Conservation (phyloP, 345 rosid species). For the Eucalyptus tenuipes region DNA sequence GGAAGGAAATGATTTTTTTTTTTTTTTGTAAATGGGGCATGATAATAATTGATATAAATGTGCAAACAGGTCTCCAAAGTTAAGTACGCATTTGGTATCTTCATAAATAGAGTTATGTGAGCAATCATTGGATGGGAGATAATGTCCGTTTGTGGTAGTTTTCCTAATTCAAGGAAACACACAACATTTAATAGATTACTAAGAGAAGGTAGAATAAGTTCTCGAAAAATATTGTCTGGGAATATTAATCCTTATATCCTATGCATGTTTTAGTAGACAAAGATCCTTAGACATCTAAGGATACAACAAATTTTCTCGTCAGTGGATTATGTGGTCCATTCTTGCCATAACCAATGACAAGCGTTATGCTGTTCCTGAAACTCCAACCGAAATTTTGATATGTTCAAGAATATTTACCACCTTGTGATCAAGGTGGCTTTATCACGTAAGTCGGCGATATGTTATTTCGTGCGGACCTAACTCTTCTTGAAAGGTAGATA, state of each 20-base stretch:
- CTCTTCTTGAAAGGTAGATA: background rate
- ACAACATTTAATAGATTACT: background rate
- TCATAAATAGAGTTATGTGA: background rate
- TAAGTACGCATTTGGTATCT: background rate
- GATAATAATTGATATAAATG: background rate
- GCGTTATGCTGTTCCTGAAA: background rate
- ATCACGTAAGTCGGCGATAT: background rate
- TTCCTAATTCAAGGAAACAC: background rate
- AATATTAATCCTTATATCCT: background rate
- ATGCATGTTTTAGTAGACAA: background rate
- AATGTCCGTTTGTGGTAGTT: background rate
- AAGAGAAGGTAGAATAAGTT: background rate
- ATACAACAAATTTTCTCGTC: background rate
- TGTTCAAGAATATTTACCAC: background rate
- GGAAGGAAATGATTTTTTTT: background rate
- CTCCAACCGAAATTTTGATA: background rate
- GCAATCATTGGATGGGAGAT: background rate
- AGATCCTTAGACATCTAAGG: background rate
- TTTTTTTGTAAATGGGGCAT: background rate
- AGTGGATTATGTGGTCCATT: background rate
- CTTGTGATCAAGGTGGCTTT: background rate
- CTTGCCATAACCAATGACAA: background rate
- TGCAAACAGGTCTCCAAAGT: background rate
- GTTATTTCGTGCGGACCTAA: background rate
- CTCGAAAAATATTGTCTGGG: background rate